Percentiles rank a stretch among this genome's conserved stretches.
Evolutionary conservation across 2,329 filamentous ascomycete genomes (phyloP).

Genomic region (Claviceps monticola): DNA sequence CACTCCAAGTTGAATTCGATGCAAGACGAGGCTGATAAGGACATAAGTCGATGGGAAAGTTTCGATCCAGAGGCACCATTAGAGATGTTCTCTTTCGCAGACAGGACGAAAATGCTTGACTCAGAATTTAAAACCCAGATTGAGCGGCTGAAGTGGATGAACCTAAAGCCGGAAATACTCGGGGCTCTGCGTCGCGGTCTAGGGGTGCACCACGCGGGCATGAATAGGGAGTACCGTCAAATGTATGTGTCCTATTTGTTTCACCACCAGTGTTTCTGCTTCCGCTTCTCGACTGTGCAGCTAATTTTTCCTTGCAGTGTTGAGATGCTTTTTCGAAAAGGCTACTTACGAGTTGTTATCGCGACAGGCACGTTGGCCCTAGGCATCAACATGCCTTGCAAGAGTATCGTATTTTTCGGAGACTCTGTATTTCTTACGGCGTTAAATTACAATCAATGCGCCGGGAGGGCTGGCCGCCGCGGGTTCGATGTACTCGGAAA

Average conservation of each 20-base stretch:
- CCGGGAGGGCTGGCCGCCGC: constrained; percentile 64
- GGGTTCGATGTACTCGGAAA: constrained; percentile 73
- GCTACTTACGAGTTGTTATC: constrained; percentile 56
- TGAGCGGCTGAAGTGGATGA: constrained; percentile 34
- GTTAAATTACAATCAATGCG: constrained; percentile 62
- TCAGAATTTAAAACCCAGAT: constrained; percentile 46
- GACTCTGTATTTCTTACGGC: constrained; percentile 62
- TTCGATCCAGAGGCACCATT: constrained; percentile 55
- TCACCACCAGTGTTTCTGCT: neutral
- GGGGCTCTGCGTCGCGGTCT: constrained; percentile 52
- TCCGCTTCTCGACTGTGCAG: neutral
- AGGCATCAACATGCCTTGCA: constrained; percentile 76
- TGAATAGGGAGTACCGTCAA: constrained; percentile 67
- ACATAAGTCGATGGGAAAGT: constrained; percentile 23
- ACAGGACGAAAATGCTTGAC: constrained; percentile 41
- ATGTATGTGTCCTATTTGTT: constrained; percentile 23
- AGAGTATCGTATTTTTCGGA: constrained; percentile 64
- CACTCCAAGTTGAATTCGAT: neutral
- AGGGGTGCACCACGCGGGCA: constrained; percentile 65
- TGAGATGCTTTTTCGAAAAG: constrained; percentile 61
- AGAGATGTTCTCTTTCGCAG: constrained; percentile 51
- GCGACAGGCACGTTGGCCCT: constrained; percentile 64
- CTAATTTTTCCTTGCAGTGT: constrained; percentile 26
- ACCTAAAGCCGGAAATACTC: constrained; percentile 34
- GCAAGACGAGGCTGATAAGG: neutral